Evolutionary conservation across 495 filamentous ascomycete genomes (phyloP).

Genomic region (Aspergillus wentii): DNA sequence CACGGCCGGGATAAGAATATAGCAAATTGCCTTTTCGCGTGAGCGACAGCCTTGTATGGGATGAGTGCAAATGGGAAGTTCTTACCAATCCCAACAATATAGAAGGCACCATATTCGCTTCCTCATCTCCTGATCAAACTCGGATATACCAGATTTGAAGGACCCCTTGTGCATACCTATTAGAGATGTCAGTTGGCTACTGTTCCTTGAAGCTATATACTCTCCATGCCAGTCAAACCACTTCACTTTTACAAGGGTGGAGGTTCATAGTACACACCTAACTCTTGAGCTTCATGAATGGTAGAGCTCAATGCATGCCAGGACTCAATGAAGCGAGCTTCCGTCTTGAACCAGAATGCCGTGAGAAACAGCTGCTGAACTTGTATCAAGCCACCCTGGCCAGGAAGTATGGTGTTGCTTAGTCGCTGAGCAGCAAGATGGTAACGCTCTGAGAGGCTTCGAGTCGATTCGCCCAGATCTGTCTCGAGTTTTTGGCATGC

Average conservation of each 20-base stretch:
- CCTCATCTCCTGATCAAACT: slow-evolving; percentile 36
- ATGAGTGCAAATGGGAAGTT: background rate
- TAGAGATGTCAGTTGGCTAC: background rate
- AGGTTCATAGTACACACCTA: slow-evolving; percentile 23
- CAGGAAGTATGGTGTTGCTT: slow-evolving; percentile 37
- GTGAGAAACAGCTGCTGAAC: slow-evolving; percentile 50
- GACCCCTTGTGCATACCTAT: slow-evolving; percentile 44
- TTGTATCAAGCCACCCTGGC: slow-evolving; percentile 41
- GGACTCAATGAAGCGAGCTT: slow-evolving; percentile 45
- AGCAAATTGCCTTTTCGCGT: slow-evolving; percentile 24
- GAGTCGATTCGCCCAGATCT: slow-evolving; percentile 34
- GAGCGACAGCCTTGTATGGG: background rate
- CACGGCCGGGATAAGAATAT: slow-evolving; percentile 20
- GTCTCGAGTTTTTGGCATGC: slow-evolving; percentile 39
- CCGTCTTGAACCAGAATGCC: slow-evolving; percentile 49
- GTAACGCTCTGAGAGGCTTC: slow-evolving; percentile 35
- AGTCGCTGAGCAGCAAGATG: slow-evolving; percentile 41
- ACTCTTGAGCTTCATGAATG: slow-evolving; percentile 48
- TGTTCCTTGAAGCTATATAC: background rate
- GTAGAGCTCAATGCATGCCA: slow-evolving; percentile 44
- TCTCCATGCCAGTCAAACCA: no score
- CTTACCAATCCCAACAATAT: slow-evolving; percentile 33
- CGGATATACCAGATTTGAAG: slow-evolving; percentile 27
- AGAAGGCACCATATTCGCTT: slow-evolving; percentile 34
- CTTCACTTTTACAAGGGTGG: no score